Evolutionary conservation across 2,329 filamentous ascomycete genomes (phyloP).

Genomic region (Colletotrichum chrysophilum): DNA sequence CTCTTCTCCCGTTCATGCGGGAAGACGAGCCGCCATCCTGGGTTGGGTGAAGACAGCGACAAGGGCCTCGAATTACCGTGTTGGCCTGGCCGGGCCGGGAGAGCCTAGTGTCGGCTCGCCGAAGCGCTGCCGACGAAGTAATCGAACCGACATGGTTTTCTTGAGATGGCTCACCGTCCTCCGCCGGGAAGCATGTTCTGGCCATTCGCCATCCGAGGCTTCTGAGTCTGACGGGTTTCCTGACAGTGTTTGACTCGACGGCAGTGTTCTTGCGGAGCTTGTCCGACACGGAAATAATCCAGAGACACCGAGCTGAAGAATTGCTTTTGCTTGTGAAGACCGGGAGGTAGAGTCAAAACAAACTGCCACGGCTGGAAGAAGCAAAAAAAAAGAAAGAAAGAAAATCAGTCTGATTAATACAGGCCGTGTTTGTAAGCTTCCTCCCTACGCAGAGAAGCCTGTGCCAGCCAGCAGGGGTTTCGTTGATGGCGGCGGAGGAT

Average conservation of each 20-base stretch:
- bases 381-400: neutral
- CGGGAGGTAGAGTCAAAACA: neutral
- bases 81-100: neutral
- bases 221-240: neutral
- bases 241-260: neutral
- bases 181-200: neutral
- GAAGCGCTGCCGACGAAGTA: neutral
- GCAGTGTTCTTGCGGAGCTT: neutral
- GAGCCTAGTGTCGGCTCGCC: neutral
- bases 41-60: neutral
- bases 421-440: neutral
- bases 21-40: neutral
- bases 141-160: neutral
- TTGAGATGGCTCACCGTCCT: neutral
- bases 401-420: neutral
- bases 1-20: neutral
- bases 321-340: slow-evolving; percentile 2
- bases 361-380: neutral
- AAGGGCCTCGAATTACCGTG: neutral
- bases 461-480: neutral
- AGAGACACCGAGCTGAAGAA: neutral
- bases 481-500: neutral
- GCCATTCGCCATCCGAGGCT: neutral
- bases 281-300: neutral
- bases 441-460: neutral